Conservation (phyloP, 495 filamentous ascomycete genomes). For the Podospora anserina region DNA sequence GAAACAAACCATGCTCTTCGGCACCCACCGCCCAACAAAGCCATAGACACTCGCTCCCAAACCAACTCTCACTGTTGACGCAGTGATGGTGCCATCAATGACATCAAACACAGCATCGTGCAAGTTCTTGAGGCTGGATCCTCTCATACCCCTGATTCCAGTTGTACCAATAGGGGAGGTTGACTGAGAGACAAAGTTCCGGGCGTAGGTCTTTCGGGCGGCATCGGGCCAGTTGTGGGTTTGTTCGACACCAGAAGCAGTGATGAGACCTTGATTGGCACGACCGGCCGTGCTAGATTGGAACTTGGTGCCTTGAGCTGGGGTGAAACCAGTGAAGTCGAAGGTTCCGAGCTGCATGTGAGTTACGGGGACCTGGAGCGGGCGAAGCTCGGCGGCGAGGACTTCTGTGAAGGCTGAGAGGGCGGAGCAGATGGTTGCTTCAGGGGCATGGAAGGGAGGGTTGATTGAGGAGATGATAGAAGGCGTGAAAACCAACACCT, state of each 20-base stretch:
- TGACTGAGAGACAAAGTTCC: conserved; percentile 54
- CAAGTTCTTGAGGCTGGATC: conserved; percentile 68
- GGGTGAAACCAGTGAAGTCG: conserved; percentile 55
- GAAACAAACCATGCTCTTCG: conserved; percentile 72
- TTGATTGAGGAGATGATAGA: conserved; percentile 78
- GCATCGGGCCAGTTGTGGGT: conserved; percentile 62
- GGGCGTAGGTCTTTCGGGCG: conserved; percentile 51
- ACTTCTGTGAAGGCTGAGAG: conserved; percentile 75
- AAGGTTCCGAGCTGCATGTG: conserved; percentile 87
- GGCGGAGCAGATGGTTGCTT: conserved; percentile 73
- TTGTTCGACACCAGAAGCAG: conserved; percentile 52
- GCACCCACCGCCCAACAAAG: conserved; percentile 82
- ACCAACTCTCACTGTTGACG: conserved; percentile 66
- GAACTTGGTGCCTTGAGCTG: conserved; percentile 32
- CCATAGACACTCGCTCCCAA: conserved; percentile 77
- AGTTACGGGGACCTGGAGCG: conserved; percentile 69
- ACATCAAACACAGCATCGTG: conserved; percentile 88
- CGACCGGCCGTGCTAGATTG: not conserved
- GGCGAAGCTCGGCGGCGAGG: conserved; percentile 69
- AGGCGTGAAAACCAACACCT: conserved; percentile 78
- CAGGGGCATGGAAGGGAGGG: conserved; percentile 79
- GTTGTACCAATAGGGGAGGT: conserved; percentile 43
- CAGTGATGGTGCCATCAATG: conserved; percentile 50
- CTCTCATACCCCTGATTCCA: conserved; percentile 50
- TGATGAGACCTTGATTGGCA: conserved; percentile 22